A percentile compares a stretch with the other conserved stretches of the same genome.
These are phyloP conservation scores for Solanum lycopersicoides DNA, from an alignment of 257 asterid species.

Conservation along the genomic window DNA sequence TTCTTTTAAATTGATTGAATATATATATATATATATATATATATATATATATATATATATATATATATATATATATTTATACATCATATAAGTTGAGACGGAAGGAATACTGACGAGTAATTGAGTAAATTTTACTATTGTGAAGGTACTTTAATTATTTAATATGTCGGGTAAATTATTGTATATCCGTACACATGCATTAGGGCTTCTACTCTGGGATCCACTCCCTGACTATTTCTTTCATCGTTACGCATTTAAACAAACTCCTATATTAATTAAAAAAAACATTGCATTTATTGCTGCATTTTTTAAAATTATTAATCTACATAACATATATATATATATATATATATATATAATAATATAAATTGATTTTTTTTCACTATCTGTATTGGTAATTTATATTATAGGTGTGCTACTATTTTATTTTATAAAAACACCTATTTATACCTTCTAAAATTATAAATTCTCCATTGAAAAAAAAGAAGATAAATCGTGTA, in stretches of 20 bases:
- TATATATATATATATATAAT: background rate
- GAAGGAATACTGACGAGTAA: too few species aligned
- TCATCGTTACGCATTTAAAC: background rate
- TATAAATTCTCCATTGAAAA: too few species aligned
- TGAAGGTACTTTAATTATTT: slow-evolving; percentile 17
- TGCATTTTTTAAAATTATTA: background rate
- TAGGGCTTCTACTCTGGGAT: slow-evolving; percentile 42
- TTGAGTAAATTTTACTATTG: slow-evolving; percentile 27
- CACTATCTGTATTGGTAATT: background rate
- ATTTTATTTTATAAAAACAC: background rate
- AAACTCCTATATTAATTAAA: background rate
- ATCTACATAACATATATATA: background rate
- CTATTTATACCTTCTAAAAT: background rate
- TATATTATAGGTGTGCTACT: background rate
- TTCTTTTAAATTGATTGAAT: too few species aligned
- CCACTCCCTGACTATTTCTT: slow-evolving; percentile 18
- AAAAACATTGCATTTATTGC: background rate
- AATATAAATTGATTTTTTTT: background rate
- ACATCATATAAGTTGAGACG: too few species aligned
- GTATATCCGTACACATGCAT: slow-evolving; percentile 44
- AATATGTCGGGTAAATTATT: slow-evolving; percentile 33
- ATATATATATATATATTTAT: too few species aligned
- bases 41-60: too few species aligned
- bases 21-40: too few species aligned
- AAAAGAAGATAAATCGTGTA: too few species aligned